Evolutionary conservation across 2,329 filamentous ascomycete genomes (phyloP), one percentile per base, ranked within the genome.

Genomic region (Trichoderma atrobrunneum): DNA sequence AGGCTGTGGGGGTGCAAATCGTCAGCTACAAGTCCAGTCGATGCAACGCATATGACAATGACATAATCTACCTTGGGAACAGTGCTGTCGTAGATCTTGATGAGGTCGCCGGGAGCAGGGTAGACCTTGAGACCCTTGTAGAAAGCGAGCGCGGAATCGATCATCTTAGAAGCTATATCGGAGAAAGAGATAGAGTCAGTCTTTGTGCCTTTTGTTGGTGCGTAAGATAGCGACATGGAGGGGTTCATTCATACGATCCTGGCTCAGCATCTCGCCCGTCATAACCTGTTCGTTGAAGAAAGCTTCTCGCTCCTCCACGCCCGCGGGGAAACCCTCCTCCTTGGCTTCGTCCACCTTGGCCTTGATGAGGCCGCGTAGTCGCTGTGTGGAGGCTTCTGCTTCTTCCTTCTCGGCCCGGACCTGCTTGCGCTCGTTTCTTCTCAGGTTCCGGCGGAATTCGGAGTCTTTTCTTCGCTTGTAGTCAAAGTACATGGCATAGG

Each of bases 121-220:
- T 99, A 99, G 77, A 98, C 96, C 89, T 99, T 99, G 76, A 99
- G 89, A 59, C 95, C 96, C 88, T 95, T 97, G 89, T 98, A 99
- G 85, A 99, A 99, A 82, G 93, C 94, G 73, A 98, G 86, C 62
- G 96, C 95, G 66, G 96, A 93, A 76, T 98, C 95, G 72, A 97
- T 83, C 54, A 88, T 86, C 79, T 91, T 89, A 76, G 89, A 84
- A 77, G 91, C 91, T 93, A 77, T 74, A 74, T 39, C 14, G 12
- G 3, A 56, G 56, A 28, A 60, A 60, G 18, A 54, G 6, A 54
- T 18, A 66, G 10, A 34, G 39, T 68, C 32, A 24, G 48, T 30
- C 6, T 32, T 30, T n/a, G 30, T 34, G 51, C 8, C 8, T 54
- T 57, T 12, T 43, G 39, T 28, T 5, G 14, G n/a, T 18, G 30